Percentiles rank a stretch among this genome's conserved stretches.
Conservation (phyloP, 2,329 filamentous ascomycete species). For the Cladobotryum protrusum region DNA sequence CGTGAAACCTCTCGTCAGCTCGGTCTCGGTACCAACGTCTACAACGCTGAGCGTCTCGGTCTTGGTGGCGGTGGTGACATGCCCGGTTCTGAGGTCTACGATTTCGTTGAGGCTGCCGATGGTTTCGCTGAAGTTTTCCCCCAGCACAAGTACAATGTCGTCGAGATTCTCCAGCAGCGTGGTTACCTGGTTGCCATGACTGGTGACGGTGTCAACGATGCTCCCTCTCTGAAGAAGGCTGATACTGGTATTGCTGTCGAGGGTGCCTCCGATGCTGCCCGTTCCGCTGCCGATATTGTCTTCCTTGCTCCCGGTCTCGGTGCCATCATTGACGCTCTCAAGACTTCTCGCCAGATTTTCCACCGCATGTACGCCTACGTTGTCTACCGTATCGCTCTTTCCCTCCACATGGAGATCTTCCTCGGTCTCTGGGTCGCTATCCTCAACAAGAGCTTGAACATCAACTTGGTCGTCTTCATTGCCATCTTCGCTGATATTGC, state of each 20-base stretch:
- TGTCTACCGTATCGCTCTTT: conserved; percentile 89
- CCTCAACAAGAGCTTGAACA: conserved; percentile 75
- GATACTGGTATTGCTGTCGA: conserved; percentile 94
- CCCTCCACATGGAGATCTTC: conserved; percentile 86
- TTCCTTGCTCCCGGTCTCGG: conserved; percentile 88
- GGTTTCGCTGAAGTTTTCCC: conserved; percentile 93
- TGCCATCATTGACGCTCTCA: conserved; percentile 86
- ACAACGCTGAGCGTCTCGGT: conserved; percentile 88
- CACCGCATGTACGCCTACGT: conserved; percentile 97
- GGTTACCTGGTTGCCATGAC: conserved; percentile 94
- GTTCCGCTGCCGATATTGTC: conserved; percentile 87
- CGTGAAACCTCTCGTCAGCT: conserved; percentile 88
- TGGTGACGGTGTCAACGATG: conserved; percentile 92
- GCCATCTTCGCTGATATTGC: conserved; percentile 93
- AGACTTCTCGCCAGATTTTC: conserved; percentile 91
- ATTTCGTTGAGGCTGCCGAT: conserved; percentile 92
- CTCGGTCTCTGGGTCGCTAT: conserved; percentile 88
- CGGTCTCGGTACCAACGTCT: conserved; percentile 86
- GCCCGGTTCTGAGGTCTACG: conserved; percentile 89
- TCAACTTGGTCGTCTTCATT: conserved; percentile 86
- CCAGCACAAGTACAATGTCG: conserved; percentile 92
- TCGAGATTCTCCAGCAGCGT: conserved; percentile 89
- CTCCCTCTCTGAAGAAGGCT: conserved; percentile 88
- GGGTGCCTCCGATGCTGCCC: conserved; percentile 84
- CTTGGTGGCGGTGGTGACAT: conserved; percentile 86